Percentiles rank a stretch among this genome's conserved stretches.
These are phyloP conservation scores for Blastomyces gilchristii DNA, from an alignment of 2,329 filamentous ascomycete genomes.

Conservation along the genomic window DNA sequence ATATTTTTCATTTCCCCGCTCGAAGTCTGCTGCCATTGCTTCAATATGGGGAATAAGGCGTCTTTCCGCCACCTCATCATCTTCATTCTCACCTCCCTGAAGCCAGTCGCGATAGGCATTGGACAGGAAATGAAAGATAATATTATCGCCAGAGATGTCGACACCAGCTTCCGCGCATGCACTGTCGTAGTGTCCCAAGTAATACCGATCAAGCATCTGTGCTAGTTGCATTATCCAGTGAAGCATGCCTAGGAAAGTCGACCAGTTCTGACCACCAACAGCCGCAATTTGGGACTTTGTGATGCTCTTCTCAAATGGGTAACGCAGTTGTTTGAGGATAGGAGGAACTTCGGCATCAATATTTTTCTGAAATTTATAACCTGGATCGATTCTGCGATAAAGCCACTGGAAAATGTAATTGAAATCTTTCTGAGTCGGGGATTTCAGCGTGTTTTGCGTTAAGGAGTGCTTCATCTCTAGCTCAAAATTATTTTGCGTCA, in stretches of 20 bases:
- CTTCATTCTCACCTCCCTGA: constrained; percentile 78
- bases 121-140: constrained; percentile 88
- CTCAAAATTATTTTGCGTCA: constrained; percentile 90
- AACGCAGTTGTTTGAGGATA: constrained; percentile 83
- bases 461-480: constrained; percentile 93
- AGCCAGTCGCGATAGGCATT: constrained; percentile 90
- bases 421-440: constrained; percentile 96
- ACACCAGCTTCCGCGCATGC: constrained; percentile 79
- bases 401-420: constrained; percentile 97
- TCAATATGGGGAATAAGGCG: constrained; percentile 75
- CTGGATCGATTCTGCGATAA: constrained; percentile 89
- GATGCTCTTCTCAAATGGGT: constrained; percentile 90
- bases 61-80: constrained; percentile 70
- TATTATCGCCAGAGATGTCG: constrained; percentile 79
- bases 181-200: constrained; percentile 70
- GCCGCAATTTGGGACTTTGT: constrained; percentile 93
- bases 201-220: constrained; percentile 82
- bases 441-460: constrained; percentile 83
- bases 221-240: constrained; percentile 99
- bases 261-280: constrained; percentile 95
- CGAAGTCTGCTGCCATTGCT: constrained; percentile 79
- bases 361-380: constrained; percentile 83
- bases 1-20: constrained; percentile 73
- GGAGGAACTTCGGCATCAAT: constrained; percentile 93
- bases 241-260: constrained; percentile 80